Conservation (phyloP, 2,329 filamentous ascomycete genomes). For the Pestalotiopsis fici region DNA sequence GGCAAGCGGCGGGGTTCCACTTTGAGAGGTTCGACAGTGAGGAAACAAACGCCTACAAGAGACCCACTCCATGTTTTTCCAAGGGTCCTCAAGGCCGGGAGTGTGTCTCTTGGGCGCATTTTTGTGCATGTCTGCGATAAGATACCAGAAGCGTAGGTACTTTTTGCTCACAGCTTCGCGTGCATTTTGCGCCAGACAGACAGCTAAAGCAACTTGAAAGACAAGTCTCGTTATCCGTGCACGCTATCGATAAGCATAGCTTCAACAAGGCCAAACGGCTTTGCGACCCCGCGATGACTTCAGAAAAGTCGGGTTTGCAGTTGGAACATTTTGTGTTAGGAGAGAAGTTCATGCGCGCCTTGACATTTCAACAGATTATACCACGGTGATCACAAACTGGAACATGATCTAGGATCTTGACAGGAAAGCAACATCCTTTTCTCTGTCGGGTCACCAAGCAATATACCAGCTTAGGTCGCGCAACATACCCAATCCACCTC, state of each 20-base stretch:
- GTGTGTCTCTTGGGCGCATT: neutral
- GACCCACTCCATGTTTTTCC: neutral
- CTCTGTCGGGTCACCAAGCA: neutral
- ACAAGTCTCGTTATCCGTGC: neutral
- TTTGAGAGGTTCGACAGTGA: neutral
- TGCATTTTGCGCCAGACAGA: neutral
- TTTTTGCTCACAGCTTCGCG: neutral
- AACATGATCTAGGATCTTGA: neutral
- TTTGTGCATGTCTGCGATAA: neutral
- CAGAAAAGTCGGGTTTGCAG: neutral
- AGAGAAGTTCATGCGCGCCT: neutral
- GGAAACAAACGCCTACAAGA: neutral
- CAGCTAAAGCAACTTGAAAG: neutral
- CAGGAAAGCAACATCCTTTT: neutral
- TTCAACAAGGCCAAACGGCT: neutral
- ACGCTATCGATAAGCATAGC: neutral
- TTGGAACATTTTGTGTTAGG: neutral
- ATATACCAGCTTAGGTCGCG: neutral
- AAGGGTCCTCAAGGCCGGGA: neutral
- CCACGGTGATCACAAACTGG: too few species aligned
- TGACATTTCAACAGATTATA: too few species aligned
- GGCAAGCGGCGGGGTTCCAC: neutral
- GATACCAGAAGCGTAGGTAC: neutral
- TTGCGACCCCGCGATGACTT: constrained; percentile 4
- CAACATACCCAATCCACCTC: neutral